These are phyloP conservation scores for Quercus agrifolia DNA, from an alignment of 306 rosid species.

Conservation along the genomic window DNA sequence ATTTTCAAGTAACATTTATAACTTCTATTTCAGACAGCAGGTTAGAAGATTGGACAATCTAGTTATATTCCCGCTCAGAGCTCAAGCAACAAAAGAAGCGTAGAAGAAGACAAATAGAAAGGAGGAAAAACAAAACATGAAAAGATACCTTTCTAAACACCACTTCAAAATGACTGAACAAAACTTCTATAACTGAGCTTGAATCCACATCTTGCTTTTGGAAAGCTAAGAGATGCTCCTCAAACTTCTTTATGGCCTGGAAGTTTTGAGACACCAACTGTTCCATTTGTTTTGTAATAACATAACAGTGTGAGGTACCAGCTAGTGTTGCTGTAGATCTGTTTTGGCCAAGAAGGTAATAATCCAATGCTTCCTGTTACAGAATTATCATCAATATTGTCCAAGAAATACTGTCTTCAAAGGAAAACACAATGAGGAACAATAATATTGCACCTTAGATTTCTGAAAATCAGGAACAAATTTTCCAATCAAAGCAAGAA, in stretches of 20 bases:
- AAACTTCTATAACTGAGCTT: slow-evolving; percentile 46
- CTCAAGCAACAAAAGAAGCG: not conserved
- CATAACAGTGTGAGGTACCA: slow-evolving; percentile 22
- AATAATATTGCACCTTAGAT: slow-evolving; percentile 59
- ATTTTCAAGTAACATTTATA: not conserved
- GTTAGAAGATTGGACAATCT: not conserved
- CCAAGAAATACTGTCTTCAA: slow-evolving; percentile 8
- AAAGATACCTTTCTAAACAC: slow-evolving; percentile 55
- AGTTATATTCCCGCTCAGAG: not conserved
- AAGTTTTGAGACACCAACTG: slow-evolving; percentile 57
- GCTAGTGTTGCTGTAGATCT: slow-evolving; percentile 39
- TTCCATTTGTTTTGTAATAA: slow-evolving; percentile 65
- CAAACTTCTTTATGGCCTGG: slow-evolving; percentile 41
- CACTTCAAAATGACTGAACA: slow-evolving; percentile 58
- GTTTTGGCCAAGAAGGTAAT: slow-evolving; percentile 49
- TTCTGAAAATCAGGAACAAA: slow-evolving; percentile 52
- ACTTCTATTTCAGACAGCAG: slow-evolving; percentile 6
- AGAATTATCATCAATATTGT: slow-evolving; percentile 18
- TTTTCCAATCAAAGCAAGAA: slow-evolving; percentile 50
- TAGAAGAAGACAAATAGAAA: not conserved
- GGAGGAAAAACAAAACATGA: not conserved
- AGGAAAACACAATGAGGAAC: slow-evolving; percentile 17
- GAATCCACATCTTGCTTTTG: slow-evolving; percentile 32
- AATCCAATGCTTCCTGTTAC: slow-evolving; percentile 70
- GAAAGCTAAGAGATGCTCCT: slow-evolving; percentile 36